Evolutionary conservation across 768 basidiomycete genomes (phyloP).

Genomic region (Tulasnella sp.): DNA sequence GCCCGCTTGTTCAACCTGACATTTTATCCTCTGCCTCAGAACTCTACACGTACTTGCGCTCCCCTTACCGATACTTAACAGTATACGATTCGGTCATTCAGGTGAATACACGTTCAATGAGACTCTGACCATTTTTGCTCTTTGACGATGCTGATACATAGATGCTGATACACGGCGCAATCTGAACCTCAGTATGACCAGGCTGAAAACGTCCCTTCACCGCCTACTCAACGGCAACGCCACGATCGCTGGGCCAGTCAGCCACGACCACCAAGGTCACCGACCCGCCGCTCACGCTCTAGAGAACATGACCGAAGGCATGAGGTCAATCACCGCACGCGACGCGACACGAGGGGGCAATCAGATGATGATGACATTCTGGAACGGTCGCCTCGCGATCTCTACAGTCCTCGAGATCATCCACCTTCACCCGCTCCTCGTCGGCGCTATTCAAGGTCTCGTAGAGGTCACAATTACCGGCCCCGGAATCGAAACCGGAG

Average conservation of each 20-base stretch:
- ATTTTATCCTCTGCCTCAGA: slow-evolving; percentile 35
- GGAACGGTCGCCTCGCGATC: slow-evolving; percentile 1
- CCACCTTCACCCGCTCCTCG: too few relatives aligned
- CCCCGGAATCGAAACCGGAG: background rate
- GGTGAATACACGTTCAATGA: slow-evolving; percentile 32
- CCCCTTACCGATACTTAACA: slow-evolving; percentile 75
- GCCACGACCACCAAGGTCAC: background rate
- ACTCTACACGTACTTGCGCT: slow-evolving; percentile 78
- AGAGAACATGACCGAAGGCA: background rate
- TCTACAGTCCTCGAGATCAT: background rate
- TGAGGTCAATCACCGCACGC: background rate
- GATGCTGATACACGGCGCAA: background rate
- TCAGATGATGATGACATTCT: background rate
- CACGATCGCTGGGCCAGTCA: background rate
- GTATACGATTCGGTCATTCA: slow-evolving; percentile 74
- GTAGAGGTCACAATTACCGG: background rate
- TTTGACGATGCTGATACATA: slow-evolving; percentile 9
- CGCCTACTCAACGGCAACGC: background rate
- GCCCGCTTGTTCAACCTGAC: background rate
- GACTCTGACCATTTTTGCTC: background rate
- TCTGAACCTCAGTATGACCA: background rate
- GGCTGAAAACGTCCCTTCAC: background rate
- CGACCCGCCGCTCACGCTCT: background rate
- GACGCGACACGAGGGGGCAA: background rate
- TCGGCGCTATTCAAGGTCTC: background rate